These are phyloP conservation scores for Arthrobotrys conoides DNA, from an alignment of 2,329 filamentous ascomycete genomes.

Conservation along the genomic window DNA sequence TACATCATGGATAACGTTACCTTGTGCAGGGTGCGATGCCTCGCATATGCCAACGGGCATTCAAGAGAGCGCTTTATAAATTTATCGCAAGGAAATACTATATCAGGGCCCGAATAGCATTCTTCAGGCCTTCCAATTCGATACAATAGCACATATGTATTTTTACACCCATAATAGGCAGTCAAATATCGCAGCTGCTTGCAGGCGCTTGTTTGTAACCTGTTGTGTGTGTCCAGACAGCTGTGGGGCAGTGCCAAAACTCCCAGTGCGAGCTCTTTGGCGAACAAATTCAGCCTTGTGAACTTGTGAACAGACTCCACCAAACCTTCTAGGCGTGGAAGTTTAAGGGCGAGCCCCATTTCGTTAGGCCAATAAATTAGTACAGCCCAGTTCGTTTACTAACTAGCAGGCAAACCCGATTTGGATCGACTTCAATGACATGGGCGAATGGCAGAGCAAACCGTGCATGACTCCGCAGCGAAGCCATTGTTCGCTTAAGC, in stretches of 20 bases:
- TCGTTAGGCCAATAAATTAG: slow-evolving; percentile 7
- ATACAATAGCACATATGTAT: background rate
- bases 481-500: slow-evolving; percentile 42
- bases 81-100: slow-evolving; percentile 7
- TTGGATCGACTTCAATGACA: slow-evolving; percentile 15
- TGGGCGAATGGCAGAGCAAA: slow-evolving; percentile 20
- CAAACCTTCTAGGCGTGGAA: slow-evolving; percentile 2
- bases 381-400: slow-evolving; percentile 16
- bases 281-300: slow-evolving; percentile 40
- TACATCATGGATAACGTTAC: slow-evolving; percentile 28
- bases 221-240: background rate
- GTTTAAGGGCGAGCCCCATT: slow-evolving; percentile 26
- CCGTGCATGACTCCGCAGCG: slow-evolving; percentile 40
- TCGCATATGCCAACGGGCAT: background rate
- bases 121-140: slow-evolving; percentile 12
- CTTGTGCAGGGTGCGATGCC: background rate
- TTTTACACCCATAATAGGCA: background rate
- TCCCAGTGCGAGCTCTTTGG: slow-evolving; percentile 9
- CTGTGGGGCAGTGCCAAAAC: slow-evolving; percentile 25
- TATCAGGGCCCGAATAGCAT: slow-evolving; percentile 19
- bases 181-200: slow-evolving; percentile 24
- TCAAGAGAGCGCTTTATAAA: background rate
- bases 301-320: slow-evolving; percentile 24
- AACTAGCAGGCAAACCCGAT: slow-evolving; percentile 12
- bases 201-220: background rate